Conservation (phyloP, 1,284 basidiomycete genomes). For the Exobasidium cylindrosporum region DNA sequence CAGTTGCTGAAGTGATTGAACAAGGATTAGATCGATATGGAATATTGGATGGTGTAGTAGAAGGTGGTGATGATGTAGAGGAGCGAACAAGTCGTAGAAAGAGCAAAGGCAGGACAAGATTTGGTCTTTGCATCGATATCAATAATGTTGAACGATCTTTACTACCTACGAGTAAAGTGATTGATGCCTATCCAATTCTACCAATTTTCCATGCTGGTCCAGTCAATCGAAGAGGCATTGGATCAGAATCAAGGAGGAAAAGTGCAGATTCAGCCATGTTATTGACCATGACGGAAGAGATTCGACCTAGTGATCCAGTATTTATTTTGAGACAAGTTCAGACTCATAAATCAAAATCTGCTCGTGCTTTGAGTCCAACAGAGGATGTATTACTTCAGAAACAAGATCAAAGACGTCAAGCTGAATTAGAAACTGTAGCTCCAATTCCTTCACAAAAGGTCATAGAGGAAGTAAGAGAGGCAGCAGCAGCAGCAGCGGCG, state of each 20-base stretch:
- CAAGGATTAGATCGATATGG: slow-evolving; percentile 85
- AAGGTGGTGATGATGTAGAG: slow-evolving; percentile 94
- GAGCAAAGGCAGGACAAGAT: slow-evolving; percentile 74
- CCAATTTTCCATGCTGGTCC: slow-evolving; percentile 65
- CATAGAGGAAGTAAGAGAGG: background rate
- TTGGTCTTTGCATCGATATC: slow-evolving; percentile 63
- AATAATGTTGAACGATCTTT: slow-evolving; percentile 32
- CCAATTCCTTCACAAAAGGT: slow-evolving; percentile 1
- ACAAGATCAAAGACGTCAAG: slow-evolving; percentile 52
- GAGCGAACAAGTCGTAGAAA: slow-evolving; percentile 78
- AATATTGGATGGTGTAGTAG: slow-evolving; percentile 88
- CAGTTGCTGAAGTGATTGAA: slow-evolving; percentile 93
- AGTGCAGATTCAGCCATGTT: slow-evolving; percentile 77
- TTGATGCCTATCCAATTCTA: slow-evolving; percentile 77
- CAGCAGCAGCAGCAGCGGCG: slow-evolving; percentile 17
- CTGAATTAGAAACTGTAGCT: slow-evolving; percentile 20
- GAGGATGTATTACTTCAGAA: slow-evolving; percentile 56
- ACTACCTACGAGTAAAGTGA: slow-evolving; percentile 32
- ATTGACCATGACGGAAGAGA: slow-evolving; percentile 62
- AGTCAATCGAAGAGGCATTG: slow-evolving; percentile 64
- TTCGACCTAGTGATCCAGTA: slow-evolving; percentile 75
- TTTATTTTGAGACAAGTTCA: slow-evolving; percentile 67
- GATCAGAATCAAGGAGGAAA: slow-evolving; percentile 71
- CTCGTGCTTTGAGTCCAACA: slow-evolving; percentile 30
- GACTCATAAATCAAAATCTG: slow-evolving; percentile 18